phyloP scores from a whole-genome alignment of 495 filamentous ascomycete genomes.

The Aspergillus indologenus region DNA sequence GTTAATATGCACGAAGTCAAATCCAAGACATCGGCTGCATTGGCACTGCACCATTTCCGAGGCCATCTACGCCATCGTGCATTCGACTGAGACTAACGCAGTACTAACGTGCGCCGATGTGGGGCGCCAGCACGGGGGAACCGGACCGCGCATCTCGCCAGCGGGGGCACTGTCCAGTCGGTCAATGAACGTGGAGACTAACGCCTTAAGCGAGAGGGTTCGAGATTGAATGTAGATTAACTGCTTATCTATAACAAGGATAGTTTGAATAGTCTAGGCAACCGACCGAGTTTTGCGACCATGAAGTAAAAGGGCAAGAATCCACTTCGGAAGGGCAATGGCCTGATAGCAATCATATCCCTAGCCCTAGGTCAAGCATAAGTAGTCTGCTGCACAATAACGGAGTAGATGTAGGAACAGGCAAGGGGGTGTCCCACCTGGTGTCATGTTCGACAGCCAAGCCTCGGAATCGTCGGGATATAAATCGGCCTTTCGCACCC shows the following conservation, averaged over 20 bases:
- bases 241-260: background rate
- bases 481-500: background rate
- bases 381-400: no score
- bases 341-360: constrained; percentile 3
- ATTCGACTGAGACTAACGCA: no score
- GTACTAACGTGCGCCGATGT: no score
- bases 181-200: background rate
- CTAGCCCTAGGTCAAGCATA: no score
- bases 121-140: background rate
- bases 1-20: background rate
- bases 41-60: no score
- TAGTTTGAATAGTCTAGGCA: no score
- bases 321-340: no score
- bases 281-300: no score
- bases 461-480: background rate
- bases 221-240: background rate
- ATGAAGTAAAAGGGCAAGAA: no score
- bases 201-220: background rate
- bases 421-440: background rate
- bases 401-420: no score
- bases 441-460: background rate
- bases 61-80: no score
- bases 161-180: background rate
- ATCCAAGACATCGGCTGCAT: background rate
- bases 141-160: background rate